Base-by-base conservation (phyloP, 345 rosid species). In the Camelina neglecta region DNA sequence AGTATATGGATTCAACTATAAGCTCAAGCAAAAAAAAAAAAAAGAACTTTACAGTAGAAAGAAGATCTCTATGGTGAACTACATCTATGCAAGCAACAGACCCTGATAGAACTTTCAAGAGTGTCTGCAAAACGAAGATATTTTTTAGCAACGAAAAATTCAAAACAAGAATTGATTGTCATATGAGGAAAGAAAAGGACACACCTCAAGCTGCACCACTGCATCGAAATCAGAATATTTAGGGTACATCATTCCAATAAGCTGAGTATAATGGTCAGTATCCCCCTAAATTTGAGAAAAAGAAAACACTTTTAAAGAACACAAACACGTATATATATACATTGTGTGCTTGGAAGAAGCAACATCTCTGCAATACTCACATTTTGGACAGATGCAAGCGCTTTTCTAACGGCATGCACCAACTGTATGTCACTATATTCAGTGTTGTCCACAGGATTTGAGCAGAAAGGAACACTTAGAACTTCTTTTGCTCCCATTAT, bases 141-240 rank as follows among this genome's bases (percentile, higher is more conserved):
- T 11, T 35, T 56, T n/a, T 56, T n/a, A 65, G 49, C 66, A 21
- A 49, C 65, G 18, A 61, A 6, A 57, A 57, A 18, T 0, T 26
- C 49, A 16, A 60, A 26, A 23, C 8, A 50, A 42, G 45, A 58
- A 21, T 38, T 36, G 29, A 21, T 11, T 1, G 10, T 55, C n/a
- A 71, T 18, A 48, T 18, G 8, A 59, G 31, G 35, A 15, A 13
- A 15, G 29, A 35, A 53, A 48, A 50, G 11, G 11, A 72, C 82
- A 65, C 67, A 89, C 93, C 93, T 83, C 85, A 64, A 90, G 93
- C 75, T 85, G 69, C 44, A 91, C 96, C 75, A 81, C 90, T 60
- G 89, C 83, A 57, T 89, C 90, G 7, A 81, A 79, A 5, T 80
- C 80, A 65, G 78, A 82, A 29, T 69, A 75, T 45, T 62, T 73